A percentile compares a stretch with the other conserved stretches of the same genome.
Evolutionary conservation across 495 filamentous ascomycete species (phyloP).

Genomic region (Clavariopsis aquatica): DNA sequence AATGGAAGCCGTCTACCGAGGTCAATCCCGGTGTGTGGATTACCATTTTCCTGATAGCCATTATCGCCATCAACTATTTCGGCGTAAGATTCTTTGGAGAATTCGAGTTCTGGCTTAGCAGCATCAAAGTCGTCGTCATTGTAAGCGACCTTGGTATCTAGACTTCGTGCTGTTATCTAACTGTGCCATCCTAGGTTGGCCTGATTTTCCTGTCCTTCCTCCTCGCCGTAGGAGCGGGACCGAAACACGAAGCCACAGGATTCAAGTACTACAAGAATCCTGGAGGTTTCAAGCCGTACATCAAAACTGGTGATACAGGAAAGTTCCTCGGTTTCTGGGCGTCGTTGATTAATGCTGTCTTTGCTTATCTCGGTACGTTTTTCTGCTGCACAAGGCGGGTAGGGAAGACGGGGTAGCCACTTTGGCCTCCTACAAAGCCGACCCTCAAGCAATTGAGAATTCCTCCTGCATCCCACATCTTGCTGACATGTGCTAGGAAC

Average conservation of each 20-base stretch:
- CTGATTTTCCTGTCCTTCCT: constrained; percentile 62
- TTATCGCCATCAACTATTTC: constrained; percentile 56
- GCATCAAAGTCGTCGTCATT: constrained; percentile 43
- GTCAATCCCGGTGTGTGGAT: constrained; percentile 68
- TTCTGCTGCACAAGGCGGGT: too few species aligned
- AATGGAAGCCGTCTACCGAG: constrained; percentile 61
- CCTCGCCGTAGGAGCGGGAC: constrained; percentile 74
- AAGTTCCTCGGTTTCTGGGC: constrained; percentile 38
- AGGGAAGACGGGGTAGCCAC: background rate
- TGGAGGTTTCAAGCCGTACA: constrained; percentile 41
- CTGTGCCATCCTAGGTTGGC: constrained; percentile 18
- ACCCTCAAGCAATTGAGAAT: background rate
- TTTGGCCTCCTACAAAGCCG: background rate
- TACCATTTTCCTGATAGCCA: constrained; percentile 55
- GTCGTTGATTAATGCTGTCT: constrained; percentile 37
- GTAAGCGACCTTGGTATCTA: background rate
- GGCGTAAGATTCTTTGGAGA: constrained; percentile 74
- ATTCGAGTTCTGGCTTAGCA: constrained; percentile 78
- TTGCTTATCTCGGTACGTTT: constrained; percentile 36
- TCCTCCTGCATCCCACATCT: background rate
- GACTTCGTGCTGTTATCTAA: background rate
- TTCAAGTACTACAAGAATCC: constrained; percentile 38
- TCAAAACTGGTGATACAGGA: constrained; percentile 23
- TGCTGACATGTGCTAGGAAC: constrained; percentile 54
- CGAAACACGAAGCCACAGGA: constrained; percentile 66